phyloP scores from a whole-genome alignment of 495 filamentous ascomycete species.

The Recurvomyces mirabilis region DNA sequence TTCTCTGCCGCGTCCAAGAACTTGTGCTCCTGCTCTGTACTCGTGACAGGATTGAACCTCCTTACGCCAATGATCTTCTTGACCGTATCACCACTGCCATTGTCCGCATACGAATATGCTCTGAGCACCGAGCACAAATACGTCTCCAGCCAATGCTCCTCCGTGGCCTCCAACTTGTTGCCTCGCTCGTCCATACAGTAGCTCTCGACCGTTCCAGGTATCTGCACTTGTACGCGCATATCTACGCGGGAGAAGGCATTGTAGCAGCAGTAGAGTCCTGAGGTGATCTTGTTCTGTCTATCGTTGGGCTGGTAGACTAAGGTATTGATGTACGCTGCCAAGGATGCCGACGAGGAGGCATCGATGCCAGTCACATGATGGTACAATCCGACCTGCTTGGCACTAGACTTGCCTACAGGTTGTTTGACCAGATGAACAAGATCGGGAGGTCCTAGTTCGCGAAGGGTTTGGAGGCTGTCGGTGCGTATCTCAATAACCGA shows the following conservation, averaged over 20 bases:
- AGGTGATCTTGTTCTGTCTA: conserved; percentile 80
- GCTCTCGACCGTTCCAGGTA: conserved; percentile 86
- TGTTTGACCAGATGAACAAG: conserved; percentile 92
- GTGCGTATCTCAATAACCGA: conserved; percentile 83
- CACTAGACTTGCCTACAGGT: conserved; percentile 48
- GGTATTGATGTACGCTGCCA: conserved; percentile 97
- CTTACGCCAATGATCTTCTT: conserved; percentile 87
- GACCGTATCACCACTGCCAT: conserved; percentile 82
- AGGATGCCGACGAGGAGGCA: conserved; percentile 89
- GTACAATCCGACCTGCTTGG: conserved; percentile 76
- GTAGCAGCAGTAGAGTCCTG: conserved; percentile 95
- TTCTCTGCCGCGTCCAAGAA: conserved; percentile 92
- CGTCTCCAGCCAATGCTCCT: conserved; percentile 92
- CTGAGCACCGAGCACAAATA: conserved; percentile 88
- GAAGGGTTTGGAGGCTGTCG: conserved; percentile 67
- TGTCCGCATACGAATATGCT: conserved; percentile 92
- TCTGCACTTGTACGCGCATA: conserved; percentile 95
- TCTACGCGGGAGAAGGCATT: conserved; percentile 98
- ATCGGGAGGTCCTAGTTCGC: conserved; percentile 91
- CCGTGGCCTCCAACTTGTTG: conserved; percentile 81
- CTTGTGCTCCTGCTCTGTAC: conserved; percentile 90
- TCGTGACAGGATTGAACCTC: conserved; percentile 94
- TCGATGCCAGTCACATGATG: conserved; percentile 98
- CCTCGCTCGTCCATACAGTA: conserved; percentile 96
- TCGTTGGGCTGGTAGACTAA: conserved; percentile 80